Base-by-base conservation (phyloP, 352 stramenopile species). In the Globisporangium emineosum region DNA sequence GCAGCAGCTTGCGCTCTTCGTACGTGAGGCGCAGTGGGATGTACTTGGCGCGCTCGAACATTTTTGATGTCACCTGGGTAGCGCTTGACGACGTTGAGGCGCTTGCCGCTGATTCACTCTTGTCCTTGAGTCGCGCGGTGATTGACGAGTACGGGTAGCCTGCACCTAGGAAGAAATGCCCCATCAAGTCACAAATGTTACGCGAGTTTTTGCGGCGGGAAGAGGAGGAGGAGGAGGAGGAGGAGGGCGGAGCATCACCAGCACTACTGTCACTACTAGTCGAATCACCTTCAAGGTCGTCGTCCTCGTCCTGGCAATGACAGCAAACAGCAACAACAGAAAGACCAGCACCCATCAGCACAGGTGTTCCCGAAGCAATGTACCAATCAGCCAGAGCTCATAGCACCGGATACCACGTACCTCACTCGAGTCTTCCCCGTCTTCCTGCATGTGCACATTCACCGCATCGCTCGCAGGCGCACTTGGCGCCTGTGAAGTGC, bases 11-110 rank as follows among this genome's bases (percentile, higher is more conserved):
- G 61, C 96, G 89, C 72, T 99, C 95, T 58, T 97, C 92, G 66
- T 97, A 96, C 32, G 88, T 97, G 33, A 99, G 81, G 21, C 96
- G 91, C 65, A 99, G 72, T n/a, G 96, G 96, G 62, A 99, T 98
- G 76, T 90, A 98, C 77, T 98, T 98, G 69, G 94, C 86, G 60
- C 96, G 86, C 69, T 98, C 93, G 37, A 89, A 71, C 71, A 98
- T 89, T 21, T 71, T 76, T n/a, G 61, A 37, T 7, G 68, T 55
- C 56, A 25, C 49, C 2, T 60, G 7, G 6, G 56, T 33, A 2
- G 55, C 57, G 4, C 54, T 43, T 33, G 57, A 27, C 19, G 57
- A 30, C 3, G 53, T 13, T 9, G 35, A 40, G n/a, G 40, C 30
- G 9, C 21, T 47, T 3, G 35, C 29, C 4, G 52, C 51, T 6